These are phyloP conservation scores for Anisodus tanguticus DNA, from an alignment of 257 asterid genomes.

Conservation along the genomic window DNA sequence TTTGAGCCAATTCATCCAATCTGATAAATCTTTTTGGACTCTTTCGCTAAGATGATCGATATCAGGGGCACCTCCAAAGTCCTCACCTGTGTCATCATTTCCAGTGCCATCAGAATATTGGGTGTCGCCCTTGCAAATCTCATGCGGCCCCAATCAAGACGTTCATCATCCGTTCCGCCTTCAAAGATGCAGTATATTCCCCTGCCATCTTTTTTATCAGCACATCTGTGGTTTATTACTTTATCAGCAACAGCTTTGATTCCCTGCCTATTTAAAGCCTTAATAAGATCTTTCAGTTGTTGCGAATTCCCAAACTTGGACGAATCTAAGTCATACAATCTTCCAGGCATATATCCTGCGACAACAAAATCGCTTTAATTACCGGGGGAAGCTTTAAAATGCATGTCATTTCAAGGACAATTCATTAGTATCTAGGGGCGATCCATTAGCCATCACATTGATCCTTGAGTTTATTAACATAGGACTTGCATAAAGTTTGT, in stretches of 20 bases:
- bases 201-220: slow-evolving; percentile 62
- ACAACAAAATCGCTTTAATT: no score
- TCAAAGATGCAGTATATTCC: slow-evolving; percentile 77
- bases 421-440: no score
- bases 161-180: slow-evolving; percentile 79
- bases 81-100: slow-evolving; percentile 66
- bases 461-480: no score
- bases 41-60: slow-evolving; percentile 70
- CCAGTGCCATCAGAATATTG: slow-evolving; percentile 72
- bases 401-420: no score
- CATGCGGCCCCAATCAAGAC: slow-evolving; percentile 86
- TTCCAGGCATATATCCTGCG: slow-evolving; percentile 77
- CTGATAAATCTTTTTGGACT: slow-evolving; percentile 70
- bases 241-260: slow-evolving; percentile 77
- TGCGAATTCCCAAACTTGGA: slow-evolving; percentile 66
- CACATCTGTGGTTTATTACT: slow-evolving; percentile 83
- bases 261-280: slow-evolving; percentile 51
- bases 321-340: slow-evolving; percentile 77
- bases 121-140: slow-evolving; percentile 65
- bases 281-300: slow-evolving; percentile 54
- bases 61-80: slow-evolving; percentile 60
- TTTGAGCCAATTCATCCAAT: slow-evolving; percentile 94
- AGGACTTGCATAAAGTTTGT: no score
- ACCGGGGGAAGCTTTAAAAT: no score
- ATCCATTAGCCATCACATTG: no score